A percentile compares a stretch with the other conserved stretches of the same genome.
Conservation (phyloP, 805 yeast genomes). For the Spathaspora girioi region DNA sequence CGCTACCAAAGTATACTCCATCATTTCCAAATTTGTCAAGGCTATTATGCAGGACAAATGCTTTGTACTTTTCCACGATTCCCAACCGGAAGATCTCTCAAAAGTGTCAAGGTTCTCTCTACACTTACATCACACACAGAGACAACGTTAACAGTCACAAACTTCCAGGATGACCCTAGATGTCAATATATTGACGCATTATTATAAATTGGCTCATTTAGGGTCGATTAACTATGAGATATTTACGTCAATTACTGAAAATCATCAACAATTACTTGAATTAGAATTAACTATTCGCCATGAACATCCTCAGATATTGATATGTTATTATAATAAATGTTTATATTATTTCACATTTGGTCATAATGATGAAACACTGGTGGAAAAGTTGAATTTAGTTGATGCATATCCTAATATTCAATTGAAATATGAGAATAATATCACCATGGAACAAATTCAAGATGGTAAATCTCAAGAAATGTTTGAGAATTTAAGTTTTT, state of each 20-base stretch:
- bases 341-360: constrained; percentile 33
- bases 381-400: constrained; percentile 9
- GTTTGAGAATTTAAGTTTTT: constrained; percentile 32
- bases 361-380: constrained; percentile 11
- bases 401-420: constrained; percentile 22
- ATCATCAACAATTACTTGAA: constrained; percentile 39
- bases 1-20: no score
- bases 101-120: no score
- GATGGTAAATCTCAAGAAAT: constrained; percentile 12
- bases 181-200: constrained; percentile 34
- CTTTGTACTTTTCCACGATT: no score
- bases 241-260: constrained; percentile 22
- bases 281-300: constrained; percentile 34
- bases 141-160: no score
- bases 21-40: no score
- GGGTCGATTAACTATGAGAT: constrained; percentile 25
- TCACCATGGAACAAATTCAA: constrained; percentile 23
- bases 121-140: no score
- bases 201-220: constrained; percentile 38
- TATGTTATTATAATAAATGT: constrained; percentile 40
- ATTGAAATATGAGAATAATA: constrained; percentile 18
- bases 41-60: no score
- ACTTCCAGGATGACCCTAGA: neutral
- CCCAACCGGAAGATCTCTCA: no score
- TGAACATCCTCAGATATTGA: constrained; percentile 32